Conservation (phyloP, 2,329 filamentous ascomycete species). For the Aurifilum marmelostoma region DNA sequence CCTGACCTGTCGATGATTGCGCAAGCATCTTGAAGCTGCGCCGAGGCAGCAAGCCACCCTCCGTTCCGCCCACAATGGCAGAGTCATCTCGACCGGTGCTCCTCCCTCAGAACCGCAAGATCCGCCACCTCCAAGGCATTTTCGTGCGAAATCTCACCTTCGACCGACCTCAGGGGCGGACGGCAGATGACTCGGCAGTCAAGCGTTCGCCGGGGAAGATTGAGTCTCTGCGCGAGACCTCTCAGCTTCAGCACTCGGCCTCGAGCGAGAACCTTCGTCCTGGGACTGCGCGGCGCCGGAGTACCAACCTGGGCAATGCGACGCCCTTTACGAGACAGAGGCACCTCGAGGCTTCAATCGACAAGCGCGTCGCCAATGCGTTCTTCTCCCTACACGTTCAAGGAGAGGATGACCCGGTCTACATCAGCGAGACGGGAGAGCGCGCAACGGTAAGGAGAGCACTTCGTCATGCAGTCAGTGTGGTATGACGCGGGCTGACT, state of each 20-base stretch:
- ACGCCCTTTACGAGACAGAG: constrained; percentile 65
- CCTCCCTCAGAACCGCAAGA: constrained; percentile 77
- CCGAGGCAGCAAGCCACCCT: constrained; percentile 13
- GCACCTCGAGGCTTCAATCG: constrained; percentile 73
- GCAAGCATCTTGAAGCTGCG: constrained; percentile 23
- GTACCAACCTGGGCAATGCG: constrained; percentile 51
- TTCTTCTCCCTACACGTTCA: constrained; percentile 85
- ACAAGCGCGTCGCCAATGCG: constrained; percentile 76
- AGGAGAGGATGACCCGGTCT: constrained; percentile 72
- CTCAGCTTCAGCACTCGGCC: constrained; percentile 57
- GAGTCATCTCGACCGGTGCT: constrained; percentile 51
- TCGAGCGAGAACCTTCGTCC: constrained; percentile 57
- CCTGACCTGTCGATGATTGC: constrained; percentile 19
- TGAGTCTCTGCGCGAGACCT: constrained; percentile 50
- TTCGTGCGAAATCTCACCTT: constrained; percentile 85
- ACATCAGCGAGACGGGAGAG: constrained; percentile 81
- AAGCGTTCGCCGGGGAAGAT: constrained; percentile 72
- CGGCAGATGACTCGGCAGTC: constrained; percentile 78
- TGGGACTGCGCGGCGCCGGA: constrained; percentile 45
- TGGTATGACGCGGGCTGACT: constrained; percentile 26
- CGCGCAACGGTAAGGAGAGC: constrained; percentile 65
- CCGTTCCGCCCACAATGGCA: constrained; percentile 34
- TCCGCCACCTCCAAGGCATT: constrained; percentile 85
- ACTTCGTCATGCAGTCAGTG: neutral
- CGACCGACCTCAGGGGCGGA: constrained; percentile 56